These are phyloP conservation scores for Wickerhamomyces canadensis DNA, from an alignment of 805 yeast species.

Conservation along the genomic window DNA sequence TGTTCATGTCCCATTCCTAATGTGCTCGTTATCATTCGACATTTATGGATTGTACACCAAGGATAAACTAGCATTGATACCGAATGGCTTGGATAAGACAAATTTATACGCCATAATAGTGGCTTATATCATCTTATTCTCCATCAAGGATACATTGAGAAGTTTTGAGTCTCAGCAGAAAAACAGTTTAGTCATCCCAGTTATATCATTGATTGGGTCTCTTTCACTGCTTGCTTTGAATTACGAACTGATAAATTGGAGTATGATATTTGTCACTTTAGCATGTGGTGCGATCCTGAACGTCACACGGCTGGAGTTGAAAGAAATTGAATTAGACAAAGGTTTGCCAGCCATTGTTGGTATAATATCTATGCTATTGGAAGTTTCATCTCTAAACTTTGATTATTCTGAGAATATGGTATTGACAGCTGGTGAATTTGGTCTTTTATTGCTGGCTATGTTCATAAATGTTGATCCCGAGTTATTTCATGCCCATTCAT, in stretches of 20 bases:
- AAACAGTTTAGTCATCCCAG: slow-evolving; percentile 4
- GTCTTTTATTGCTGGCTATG: slow-evolving; percentile 7
- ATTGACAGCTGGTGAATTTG: slow-evolving; percentile 11
- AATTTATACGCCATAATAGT: slow-evolving; percentile 5
- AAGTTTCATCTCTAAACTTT: slow-evolving; percentile 29
- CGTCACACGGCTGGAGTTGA: slow-evolving; percentile 14
- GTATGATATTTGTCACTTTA: slow-evolving; percentile 22
- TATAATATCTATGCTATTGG: slow-evolving; percentile 27
- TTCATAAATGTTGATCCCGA: slow-evolving; percentile 13
- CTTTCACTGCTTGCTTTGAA: slow-evolving; percentile 2
- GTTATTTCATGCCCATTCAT: slow-evolving; percentile 1
- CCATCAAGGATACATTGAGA: slow-evolving; percentile 10
- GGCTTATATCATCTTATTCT: slow-evolving; percentile 5
- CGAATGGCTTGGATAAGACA: slow-evolving; percentile 1
- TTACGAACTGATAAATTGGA: slow-evolving; percentile 8
- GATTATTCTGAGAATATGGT: slow-evolving; percentile 6
- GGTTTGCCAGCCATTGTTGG: slow-evolving; percentile 24
- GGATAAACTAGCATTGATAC: slow-evolving; percentile 1
- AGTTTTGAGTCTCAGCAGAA: slow-evolving; percentile 6
- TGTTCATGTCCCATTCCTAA: slow-evolving; percentile 7
- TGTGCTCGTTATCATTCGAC: slow-evolving; percentile 13
- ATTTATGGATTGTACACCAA: slow-evolving; percentile 2
- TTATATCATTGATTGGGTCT: neutral
- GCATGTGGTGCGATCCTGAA: slow-evolving; percentile 20
- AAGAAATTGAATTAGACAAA: slow-evolving; percentile 4